Evolutionary conservation across 164 flowering plant species (phyloP), one percentile per base, ranked within the genome.

Genomic region (Cinnamomum chago): DNA sequence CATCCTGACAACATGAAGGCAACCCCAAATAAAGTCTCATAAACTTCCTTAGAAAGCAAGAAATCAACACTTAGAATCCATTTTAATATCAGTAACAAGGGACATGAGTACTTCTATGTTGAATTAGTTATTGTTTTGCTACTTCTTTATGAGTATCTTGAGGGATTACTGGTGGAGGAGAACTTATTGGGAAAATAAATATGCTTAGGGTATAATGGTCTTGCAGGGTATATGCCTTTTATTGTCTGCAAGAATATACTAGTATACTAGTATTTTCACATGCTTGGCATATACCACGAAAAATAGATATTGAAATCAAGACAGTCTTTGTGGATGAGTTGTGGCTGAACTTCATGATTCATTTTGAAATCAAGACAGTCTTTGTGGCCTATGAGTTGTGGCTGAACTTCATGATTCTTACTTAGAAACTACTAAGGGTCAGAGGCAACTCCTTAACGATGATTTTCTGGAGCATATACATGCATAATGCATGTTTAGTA

Each of bases 121-220:
- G 28, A 50, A 69, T 50, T n/a, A 40, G 15, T 69, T 5, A 69
- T 69, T 40, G 22, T 69, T 17, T 69, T 7, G 18, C 13, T 17
- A 50, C 40, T 67, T 50, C 62, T 70, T 70, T 52, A 52, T 52
- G 20, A 52, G 51, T 47, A 25, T 50, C 47, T 35, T 60, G 51
- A 72, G 67, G 68, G 50, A 30, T n/a, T 71, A 58, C 11, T 60
- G 73, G 17, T 58, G 66, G 24, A 58, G 60, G 51, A 17, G 65
- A 2, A 14, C 50, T 71, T 14, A 66, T 60, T 52, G 73, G 73
- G 66, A 71, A 71, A n/a, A 71, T 71, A 10, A 71, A 65, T 71
- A 58, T 28, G 24, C 22, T 25, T 58, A 18, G 18, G 67, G 74
- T 60, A 72, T 62, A 55, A 72, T 72, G 74, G 68, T 72, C 67